Conservation (phyloP, 2,329 filamentous ascomycete species). For the Tolypocladium nubicola region DNA sequence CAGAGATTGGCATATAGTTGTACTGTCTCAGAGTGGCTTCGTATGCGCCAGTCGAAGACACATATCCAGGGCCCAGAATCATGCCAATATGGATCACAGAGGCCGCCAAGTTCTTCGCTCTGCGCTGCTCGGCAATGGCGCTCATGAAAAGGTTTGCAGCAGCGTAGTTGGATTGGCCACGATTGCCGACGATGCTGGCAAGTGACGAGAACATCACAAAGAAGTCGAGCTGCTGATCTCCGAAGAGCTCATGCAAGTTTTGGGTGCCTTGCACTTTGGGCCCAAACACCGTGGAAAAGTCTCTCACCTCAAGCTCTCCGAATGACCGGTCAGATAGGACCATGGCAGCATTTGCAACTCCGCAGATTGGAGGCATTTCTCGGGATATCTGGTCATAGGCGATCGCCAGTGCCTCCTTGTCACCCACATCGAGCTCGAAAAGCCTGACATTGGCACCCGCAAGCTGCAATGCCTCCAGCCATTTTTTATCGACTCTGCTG, state of each 20-base stretch:
- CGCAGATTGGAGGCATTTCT: slow-evolving; percentile 23
- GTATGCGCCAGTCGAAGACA: neutral
- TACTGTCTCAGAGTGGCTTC: neutral
- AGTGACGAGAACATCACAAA: slow-evolving; percentile 25
- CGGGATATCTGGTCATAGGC: slow-evolving; percentile 8
- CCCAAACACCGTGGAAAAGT: slow-evolving; percentile 11
- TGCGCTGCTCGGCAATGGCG: slow-evolving; percentile 22
- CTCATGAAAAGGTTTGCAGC: slow-evolving; percentile 34
- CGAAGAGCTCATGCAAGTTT: slow-evolving; percentile 20
- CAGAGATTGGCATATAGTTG: slow-evolving; percentile 8
- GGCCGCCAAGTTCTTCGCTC: slow-evolving; percentile 24
- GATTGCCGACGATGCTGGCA: slow-evolving; percentile 15
- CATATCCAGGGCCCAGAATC: slow-evolving; percentile 25
- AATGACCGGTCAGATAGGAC: slow-evolving; percentile 27
- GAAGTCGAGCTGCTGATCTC: slow-evolving; percentile 20
- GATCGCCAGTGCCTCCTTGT: neutral
- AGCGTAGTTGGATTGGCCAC: slow-evolving; percentile 32
- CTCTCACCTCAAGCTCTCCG: slow-evolving; percentile 13
- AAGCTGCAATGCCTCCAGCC: slow-evolving; percentile 9
- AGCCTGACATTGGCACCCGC: slow-evolving; percentile 2
- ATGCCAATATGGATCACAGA: slow-evolving; percentile 26
- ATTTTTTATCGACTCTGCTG: slow-evolving; percentile 19
- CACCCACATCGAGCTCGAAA: slow-evolving; percentile 4
- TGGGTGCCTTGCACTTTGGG: slow-evolving; percentile 24
- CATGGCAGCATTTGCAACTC: slow-evolving; percentile 33